Conservation (phyloP, 345 rosid species). For the Psidium guajava region DNA sequence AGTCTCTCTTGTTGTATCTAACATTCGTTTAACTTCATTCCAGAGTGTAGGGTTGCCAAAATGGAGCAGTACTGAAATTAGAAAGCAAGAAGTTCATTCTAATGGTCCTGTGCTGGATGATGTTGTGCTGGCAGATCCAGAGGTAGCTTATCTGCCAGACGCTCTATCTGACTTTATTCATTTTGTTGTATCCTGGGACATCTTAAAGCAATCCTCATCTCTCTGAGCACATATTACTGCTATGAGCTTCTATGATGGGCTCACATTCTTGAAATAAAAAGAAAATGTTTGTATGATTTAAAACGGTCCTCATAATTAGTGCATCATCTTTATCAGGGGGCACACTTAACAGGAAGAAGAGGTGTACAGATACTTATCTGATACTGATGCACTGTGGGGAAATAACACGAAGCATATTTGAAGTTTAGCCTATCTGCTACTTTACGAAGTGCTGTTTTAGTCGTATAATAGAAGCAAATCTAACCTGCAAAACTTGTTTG, state of each 20-base stretch:
- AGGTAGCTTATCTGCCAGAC: slow-evolving; percentile 32
- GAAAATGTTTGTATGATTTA: not conserved
- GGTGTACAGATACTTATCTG: not conserved
- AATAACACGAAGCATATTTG: not conserved
- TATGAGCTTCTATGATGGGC: not conserved
- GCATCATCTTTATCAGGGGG: not conserved
- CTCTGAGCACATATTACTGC: not conserved
- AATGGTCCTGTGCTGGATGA: slow-evolving; percentile 89
- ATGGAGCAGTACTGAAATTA: slow-evolving; percentile 78
- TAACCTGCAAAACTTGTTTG: not conserved
- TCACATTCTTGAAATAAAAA: not conserved
- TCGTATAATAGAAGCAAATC: not conserved
- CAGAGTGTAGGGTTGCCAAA: slow-evolving; percentile 85
- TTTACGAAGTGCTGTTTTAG: not conserved
- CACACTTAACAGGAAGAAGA: not conserved
- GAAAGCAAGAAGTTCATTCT: slow-evolving; percentile 82
- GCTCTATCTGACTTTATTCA: not conserved
- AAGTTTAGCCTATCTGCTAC: not conserved
- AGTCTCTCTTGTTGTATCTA: not conserved
- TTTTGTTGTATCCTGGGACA: not conserved
- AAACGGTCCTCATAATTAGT: not conserved
- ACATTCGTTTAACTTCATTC: slow-evolving; percentile 3
- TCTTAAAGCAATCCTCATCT: not conserved
- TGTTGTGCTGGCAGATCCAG: slow-evolving; percentile 64
- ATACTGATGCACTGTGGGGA: not conserved